phyloP scores from a whole-genome alignment of 2,329 filamentous ascomycete species.

The Paecilomyces dactylethromorphus region DNA sequence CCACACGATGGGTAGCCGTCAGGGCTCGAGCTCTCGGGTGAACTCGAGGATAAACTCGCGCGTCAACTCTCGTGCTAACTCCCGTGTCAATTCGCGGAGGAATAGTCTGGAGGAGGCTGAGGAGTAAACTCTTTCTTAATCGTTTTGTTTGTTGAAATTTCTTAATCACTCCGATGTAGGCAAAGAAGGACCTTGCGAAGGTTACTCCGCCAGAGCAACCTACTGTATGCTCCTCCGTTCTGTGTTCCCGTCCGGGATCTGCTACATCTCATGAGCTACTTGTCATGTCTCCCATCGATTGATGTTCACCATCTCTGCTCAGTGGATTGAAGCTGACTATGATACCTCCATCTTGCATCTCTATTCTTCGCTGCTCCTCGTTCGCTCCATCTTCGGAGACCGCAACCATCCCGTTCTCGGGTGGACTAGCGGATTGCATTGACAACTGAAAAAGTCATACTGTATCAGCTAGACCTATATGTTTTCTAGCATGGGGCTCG shows the following conservation, averaged over 20 bases:
- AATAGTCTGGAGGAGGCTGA: slow-evolving; percentile 13
- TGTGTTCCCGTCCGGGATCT: not conserved
- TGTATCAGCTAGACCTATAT: not conserved
- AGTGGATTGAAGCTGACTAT: not conserved
- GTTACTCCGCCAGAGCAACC: too few relatives aligned
- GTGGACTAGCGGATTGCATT: not conserved
- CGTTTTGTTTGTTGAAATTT: not conserved
- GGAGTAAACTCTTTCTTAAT: not conserved
- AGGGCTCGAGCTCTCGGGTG: slow-evolving; percentile 18
- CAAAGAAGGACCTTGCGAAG: too few relatives aligned
- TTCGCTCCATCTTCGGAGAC: not conserved
- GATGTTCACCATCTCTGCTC: not conserved
- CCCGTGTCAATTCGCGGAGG: slow-evolving; percentile 20
- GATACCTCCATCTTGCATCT: not conserved
- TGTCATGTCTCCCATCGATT: not conserved
- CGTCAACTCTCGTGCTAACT: slow-evolving; percentile 22
- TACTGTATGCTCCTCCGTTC: too few relatives aligned
- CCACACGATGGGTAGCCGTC: slow-evolving; percentile 27
- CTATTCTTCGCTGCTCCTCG: not conserved
- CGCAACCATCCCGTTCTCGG: too few relatives aligned
- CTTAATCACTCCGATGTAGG: not conserved
- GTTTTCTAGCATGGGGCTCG: not conserved
- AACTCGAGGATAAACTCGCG: slow-evolving; percentile 25
- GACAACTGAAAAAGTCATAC: not conserved
- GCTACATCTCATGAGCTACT: not conserved